Base-by-base conservation (phyloP, 495 filamentous ascomycete species). In the Neurospora sp. region DNA sequence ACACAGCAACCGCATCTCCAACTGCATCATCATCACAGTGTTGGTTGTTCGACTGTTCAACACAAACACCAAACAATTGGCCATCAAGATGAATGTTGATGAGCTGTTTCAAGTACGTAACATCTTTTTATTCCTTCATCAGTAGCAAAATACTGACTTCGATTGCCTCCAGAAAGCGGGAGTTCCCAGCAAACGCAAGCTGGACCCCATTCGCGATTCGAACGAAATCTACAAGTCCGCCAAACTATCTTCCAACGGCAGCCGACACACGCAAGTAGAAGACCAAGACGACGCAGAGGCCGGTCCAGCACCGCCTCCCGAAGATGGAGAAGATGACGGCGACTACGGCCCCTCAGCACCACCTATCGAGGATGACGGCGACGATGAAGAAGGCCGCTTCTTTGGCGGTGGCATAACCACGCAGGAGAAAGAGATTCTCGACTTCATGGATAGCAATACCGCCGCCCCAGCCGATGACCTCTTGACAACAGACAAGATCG, bases 341-440 rank as follows among this genome's bases (percentile, higher is more conserved):
- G 89, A 90, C 69, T 90, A 92, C 74, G 93, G 91, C 5, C 91
- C 92, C 5, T 85, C 89, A 40, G 78, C 91, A 16, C 93, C 93
- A 1, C 89, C 90, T 1, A 84, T 85, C 41, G 87, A 87, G 53
- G 84, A 83, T 48, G 88, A 91, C 76, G 87, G 87, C 71, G 94
- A 96, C 77, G 95, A 97, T 78, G 92, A 96, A 71, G 96, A 94
- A 72, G 94, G 95, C 0, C 89, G 96, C 69, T 99, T 99, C 85
- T 98, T 97, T 77, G 96, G 95, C 59, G 93, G 93, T 71, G 96
- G 96, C 59, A 90, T 98, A 75, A 92, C 91, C 38, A 87, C 88
- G 40, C 87, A 91, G 72, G 93, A 96, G 72, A 89, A 88, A 4
- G 89, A 95, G 72, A 93, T 94, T n/a, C 88, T 99, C 79, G 91